Evolutionary conservation across 2,329 filamentous ascomycete species (phyloP).

Genomic region (Lachnellula subtilissima): DNA sequence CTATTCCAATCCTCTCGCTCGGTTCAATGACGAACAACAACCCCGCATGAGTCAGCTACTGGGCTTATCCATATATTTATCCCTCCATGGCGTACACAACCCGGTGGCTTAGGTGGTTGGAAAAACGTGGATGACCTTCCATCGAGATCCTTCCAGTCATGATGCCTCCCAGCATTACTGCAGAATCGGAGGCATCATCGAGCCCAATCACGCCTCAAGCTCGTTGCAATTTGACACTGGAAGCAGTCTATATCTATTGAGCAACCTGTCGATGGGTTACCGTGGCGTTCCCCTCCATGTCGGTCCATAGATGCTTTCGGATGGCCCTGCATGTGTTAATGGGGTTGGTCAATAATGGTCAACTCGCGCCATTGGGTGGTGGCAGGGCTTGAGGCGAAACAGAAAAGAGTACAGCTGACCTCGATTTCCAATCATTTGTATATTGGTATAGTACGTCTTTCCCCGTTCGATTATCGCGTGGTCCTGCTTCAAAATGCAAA

Average conservation of each 20-base stretch:
- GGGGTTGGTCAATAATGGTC: not conserved
- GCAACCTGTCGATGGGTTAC: not conserved
- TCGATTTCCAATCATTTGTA: not conserved
- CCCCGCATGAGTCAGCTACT: not conserved
- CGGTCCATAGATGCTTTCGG: not conserved
- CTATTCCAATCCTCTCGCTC: not conserved
- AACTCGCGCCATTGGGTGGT: not conserved
- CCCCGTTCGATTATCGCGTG: not conserved
- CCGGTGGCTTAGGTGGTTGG: not conserved
- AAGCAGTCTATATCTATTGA: not conserved
- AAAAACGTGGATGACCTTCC: not conserved
- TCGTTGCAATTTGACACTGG: constrained; percentile 1
- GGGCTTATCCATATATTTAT: not conserved
- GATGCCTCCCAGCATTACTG: not conserved
- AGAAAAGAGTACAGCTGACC: not conserved
- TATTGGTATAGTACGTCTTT: not conserved
- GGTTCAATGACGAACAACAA: not conserved
- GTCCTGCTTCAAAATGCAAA: not conserved
- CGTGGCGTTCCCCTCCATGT: not conserved
- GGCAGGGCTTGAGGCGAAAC: not conserved
- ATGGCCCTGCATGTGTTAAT: not conserved
- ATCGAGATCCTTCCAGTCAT: not conserved
- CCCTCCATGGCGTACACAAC: not conserved
- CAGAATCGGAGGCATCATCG: not conserved
- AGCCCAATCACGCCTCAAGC: not conserved